Percentiles rank a stretch among this genome's conserved stretches.
phyloP scores from a whole-genome alignment of 2,329 filamentous ascomycete species.

The Cladophialophora chaetospira region DNA sequence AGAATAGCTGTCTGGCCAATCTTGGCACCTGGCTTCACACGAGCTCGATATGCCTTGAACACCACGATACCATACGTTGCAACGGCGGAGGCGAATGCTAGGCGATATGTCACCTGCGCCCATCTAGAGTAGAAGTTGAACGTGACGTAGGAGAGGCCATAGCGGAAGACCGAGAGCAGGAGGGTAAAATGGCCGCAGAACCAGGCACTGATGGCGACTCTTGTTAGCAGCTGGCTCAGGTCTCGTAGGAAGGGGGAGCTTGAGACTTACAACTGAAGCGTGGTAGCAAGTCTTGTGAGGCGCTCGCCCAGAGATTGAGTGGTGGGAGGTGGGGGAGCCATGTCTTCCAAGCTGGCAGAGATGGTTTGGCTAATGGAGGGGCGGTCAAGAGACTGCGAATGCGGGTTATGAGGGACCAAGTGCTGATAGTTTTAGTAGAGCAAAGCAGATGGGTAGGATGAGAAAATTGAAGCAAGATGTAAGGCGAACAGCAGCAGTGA shows the following conservation, averaged over 20 bases:
- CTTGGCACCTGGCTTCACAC: constrained; percentile 58
- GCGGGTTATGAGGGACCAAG: no score
- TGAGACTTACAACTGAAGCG: constrained; percentile 68
- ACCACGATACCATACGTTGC: constrained; percentile 97
- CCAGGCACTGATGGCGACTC: constrained; percentile 53
- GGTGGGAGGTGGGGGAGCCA: constrained; percentile 74
- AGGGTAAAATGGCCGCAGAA: constrained; percentile 72
- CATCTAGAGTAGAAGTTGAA: constrained; percentile 81
- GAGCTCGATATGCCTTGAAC: constrained; percentile 92
- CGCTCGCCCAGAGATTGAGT: constrained; percentile 72
- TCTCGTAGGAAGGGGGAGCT: neutral
- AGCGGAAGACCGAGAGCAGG: constrained; percentile 79
- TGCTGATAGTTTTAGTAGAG: no score
- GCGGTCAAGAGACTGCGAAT: constrained; percentile 22
- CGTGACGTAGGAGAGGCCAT: constrained; percentile 80
- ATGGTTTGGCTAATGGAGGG: constrained; percentile 12
- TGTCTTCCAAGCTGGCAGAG: constrained; percentile 38
- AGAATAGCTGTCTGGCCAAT: constrained; percentile 56
- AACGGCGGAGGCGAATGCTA: constrained; percentile 84
- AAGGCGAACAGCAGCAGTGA: neutral
- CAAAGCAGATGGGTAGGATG: neutral
- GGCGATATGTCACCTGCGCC: constrained; percentile 84
- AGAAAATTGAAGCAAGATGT: neutral
- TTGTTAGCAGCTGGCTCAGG: neutral
- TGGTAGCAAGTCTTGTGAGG: constrained; percentile 77